Evolutionary conservation across 2,329 filamentous ascomycete species (phyloP).

Genomic region (Aspergillus tubingensis): DNA sequence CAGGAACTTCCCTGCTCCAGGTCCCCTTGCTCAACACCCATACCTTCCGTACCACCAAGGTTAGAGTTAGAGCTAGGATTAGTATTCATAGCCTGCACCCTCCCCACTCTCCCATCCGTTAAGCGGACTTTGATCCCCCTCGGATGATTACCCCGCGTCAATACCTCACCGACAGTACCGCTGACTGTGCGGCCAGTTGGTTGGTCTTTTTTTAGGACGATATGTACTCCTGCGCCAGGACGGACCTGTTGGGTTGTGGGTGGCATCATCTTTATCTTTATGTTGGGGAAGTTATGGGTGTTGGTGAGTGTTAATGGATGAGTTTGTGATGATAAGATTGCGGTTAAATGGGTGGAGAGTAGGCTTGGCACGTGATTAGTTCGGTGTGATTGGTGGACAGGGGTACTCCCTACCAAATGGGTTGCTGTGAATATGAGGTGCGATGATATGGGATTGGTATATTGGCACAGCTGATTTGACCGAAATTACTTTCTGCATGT

Average conservation of each 20-base stretch:
- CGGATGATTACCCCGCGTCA: conserved; percentile 74
- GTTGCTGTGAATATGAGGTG: too few species aligned
- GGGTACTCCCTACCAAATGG: too few species aligned
- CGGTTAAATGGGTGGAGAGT: too few species aligned
- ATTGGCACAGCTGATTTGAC: too few species aligned
- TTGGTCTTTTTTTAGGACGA: conserved; percentile 76
- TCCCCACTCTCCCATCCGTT: conserved; percentile 68
- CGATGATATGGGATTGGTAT: too few species aligned
- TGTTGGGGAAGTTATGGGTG: too few species aligned
- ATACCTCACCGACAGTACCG: conserved; percentile 66
- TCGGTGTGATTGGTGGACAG: too few species aligned
- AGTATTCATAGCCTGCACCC: conserved; percentile 59
- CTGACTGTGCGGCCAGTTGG: conserved; percentile 70
- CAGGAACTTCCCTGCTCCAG: not conserved
- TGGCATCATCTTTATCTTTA: conserved; percentile 12
- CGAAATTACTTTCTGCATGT: too few species aligned
- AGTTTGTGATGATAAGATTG: too few species aligned
- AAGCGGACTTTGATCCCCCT: conserved; percentile 78
- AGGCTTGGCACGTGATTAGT: too few species aligned
- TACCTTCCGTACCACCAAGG: not conserved
- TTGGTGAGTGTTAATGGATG: not conserved
- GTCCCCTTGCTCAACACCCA: too few species aligned
- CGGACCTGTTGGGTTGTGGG: conserved; percentile 25
- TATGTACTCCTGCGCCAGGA: conserved; percentile 66
- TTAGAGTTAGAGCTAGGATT: not conserved